A percentile compares a stretch with the other conserved stretches of the same genome.
These are phyloP conservation scores for Epichloe amarillans DNA, from an alignment of 2,329 filamentous ascomycete genomes.

Conservation along the genomic window DNA sequence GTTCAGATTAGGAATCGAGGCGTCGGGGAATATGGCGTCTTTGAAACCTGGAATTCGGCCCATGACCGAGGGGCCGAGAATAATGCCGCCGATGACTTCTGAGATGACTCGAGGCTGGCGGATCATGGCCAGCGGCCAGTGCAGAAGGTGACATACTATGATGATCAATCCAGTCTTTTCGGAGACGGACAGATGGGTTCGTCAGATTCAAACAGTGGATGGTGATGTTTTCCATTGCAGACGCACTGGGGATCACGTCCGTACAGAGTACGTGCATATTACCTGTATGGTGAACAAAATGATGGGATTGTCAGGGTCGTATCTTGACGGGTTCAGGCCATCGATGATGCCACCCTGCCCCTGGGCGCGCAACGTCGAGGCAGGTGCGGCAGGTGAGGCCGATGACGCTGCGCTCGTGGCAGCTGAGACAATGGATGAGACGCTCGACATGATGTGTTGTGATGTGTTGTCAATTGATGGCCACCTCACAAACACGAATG, in stretches of 20 bases:
- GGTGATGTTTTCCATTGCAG: too few relatives aligned
- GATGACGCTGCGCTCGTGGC: constrained; percentile 14
- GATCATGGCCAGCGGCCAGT: constrained; percentile 64
- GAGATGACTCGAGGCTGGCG: constrained; percentile 74
- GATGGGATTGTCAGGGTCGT: constrained; percentile 59
- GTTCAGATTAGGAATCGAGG: constrained; percentile 60
- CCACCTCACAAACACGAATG: not conserved
- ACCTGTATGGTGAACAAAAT: constrained; percentile 65
- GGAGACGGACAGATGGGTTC: not conserved
- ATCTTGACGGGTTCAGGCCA: constrained; percentile 53
- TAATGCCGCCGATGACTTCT: constrained; percentile 72
- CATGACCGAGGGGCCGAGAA: constrained; percentile 79
- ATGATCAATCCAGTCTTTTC: constrained; percentile 29
- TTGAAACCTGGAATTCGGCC: constrained; percentile 72
- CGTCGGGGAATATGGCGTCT: constrained; percentile 58
- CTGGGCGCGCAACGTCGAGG: constrained; percentile 18
- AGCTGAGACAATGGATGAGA: constrained; percentile 9
- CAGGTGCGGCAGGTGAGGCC: constrained; percentile 10
- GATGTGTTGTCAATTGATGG: not conserved
- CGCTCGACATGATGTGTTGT: constrained; percentile 1
- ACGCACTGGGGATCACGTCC: too few relatives aligned
- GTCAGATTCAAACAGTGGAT: too few relatives aligned
- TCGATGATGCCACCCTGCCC: constrained; percentile 54
- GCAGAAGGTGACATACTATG: constrained; percentile 39
- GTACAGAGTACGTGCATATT: constrained; percentile 4